Evolutionary conservation across 179 eudicot genomes (phyloP).

Genomic region (Gypsophila paniculata): DNA sequence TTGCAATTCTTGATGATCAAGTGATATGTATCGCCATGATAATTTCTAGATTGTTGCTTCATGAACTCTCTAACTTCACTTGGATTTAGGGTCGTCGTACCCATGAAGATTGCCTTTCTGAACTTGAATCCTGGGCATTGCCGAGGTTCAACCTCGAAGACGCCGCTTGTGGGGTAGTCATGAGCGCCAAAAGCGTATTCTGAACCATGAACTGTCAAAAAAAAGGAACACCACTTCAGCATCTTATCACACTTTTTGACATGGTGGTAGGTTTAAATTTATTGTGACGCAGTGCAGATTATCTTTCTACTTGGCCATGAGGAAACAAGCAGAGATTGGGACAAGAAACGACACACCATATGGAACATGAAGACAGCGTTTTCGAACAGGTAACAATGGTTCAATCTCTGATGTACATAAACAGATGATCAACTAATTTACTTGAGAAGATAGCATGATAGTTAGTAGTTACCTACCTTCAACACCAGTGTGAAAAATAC

Average conservation of each 20-base stretch:
- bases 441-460: conserved; percentile 3
- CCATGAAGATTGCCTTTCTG: conserved; percentile 74
- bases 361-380: neutral
- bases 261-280: neutral
- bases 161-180: conserved; percentile 86
- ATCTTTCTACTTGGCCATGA: neutral
- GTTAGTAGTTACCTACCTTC: conserved; percentile 52
- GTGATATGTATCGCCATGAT: conserved; percentile 84
- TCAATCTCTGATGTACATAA: neutral
- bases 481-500: conserved; percentile 93
- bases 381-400: neutral
- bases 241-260: neutral
- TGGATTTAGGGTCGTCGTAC: conserved; percentile 64
- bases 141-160: conserved; percentile 94
- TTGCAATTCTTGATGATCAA: conserved; percentile 90
- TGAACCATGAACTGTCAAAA: conserved; percentile 72
- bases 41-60: conserved; percentile 64
- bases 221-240: conserved; percentile 7
- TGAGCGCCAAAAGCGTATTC: conserved; percentile 99
- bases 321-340: neutral
- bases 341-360: neutral
- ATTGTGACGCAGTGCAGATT: neutral
- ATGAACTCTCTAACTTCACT: conserved; percentile 76
- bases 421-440: neutral
- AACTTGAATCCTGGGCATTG: conserved; percentile 97